A percentile compares a stretch with the other conserved stretches of the same genome.
Conservation (phyloP, 345 rosid species). For the Camelina hispida region DNA sequence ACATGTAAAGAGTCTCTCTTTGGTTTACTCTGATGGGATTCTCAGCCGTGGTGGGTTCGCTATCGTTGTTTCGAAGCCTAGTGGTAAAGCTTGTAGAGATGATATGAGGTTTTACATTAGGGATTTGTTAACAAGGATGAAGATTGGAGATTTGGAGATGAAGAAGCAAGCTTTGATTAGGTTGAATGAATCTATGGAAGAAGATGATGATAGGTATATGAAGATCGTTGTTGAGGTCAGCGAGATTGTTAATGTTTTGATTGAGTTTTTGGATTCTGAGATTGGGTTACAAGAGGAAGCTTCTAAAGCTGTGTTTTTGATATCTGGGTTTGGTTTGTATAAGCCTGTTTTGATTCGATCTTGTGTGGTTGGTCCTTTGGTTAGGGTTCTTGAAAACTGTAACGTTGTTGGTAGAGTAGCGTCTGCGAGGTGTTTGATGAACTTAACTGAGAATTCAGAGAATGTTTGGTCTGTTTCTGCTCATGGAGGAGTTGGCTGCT, state of each 20-base stretch:
- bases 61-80: slow-evolving; percentile 78
- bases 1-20: slow-evolving; percentile 57
- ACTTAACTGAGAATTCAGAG: slow-evolving; percentile 73
- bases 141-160: slow-evolving; percentile 81
- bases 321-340: slow-evolving; percentile 61
- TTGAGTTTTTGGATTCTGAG: slow-evolving; percentile 59
- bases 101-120: slow-evolving; percentile 78
- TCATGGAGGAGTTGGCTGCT: slow-evolving; percentile 87
- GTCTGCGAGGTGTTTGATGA: slow-evolving; percentile 63
- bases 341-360: slow-evolving; percentile 58
- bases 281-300: slow-evolving; percentile 57
- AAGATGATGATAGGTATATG: slow-evolving; percentile 60
- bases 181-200: slow-evolving; percentile 55
- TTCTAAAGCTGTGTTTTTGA: slow-evolving; percentile 50
- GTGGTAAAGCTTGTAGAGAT: slow-evolving; percentile 62
- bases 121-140: slow-evolving; percentile 88
- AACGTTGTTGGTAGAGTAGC: slow-evolving; percentile 52
- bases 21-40: slow-evolving; percentile 62
- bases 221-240: slow-evolving; percentile 55
- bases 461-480: slow-evolving; percentile 95
- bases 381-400: slow-evolving; percentile 64
- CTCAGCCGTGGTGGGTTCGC: slow-evolving; percentile 67
- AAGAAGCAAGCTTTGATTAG: slow-evolving; percentile 75
- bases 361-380: slow-evolving; percentile 65
- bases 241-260: slow-evolving; percentile 52